Conservation (phyloP, 1,139 yeast species). For the Candida tetrigidarum region DNA sequence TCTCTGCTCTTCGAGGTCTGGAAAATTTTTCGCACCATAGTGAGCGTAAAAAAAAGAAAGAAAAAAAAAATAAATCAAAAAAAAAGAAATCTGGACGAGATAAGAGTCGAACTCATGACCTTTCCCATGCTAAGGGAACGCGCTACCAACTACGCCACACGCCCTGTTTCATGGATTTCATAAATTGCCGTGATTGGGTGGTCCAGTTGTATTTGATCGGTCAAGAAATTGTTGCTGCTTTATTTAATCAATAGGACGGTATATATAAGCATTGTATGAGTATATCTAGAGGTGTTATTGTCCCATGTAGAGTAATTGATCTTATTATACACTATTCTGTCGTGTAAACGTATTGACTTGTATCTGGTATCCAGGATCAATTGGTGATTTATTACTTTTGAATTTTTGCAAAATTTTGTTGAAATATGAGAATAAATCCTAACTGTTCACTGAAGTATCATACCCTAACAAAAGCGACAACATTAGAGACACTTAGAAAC, state of each 20-base stretch:
- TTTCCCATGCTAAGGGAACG: constrained; percentile 70
- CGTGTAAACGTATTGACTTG: no score
- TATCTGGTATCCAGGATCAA: no score
- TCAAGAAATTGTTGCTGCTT: no score
- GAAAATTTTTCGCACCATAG: constrained; percentile 6
- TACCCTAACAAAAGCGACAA: no score
- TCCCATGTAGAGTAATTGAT: no score
- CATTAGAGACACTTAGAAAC: no score
- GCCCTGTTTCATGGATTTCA: constrained; percentile 35
- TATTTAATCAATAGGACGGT: no score
- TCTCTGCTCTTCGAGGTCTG: constrained; percentile 3
- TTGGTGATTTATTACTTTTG: neutral
- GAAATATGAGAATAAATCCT: neutral
- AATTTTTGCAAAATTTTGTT: neutral
- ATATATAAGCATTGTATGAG: no score
- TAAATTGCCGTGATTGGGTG: neutral
- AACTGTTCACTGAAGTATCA: neutral
- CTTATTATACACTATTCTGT: no score
- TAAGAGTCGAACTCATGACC: constrained; percentile 73
- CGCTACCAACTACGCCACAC: constrained; percentile 78
- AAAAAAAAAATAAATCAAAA: constrained; percentile 15
- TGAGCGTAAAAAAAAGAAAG: constrained; percentile 6
- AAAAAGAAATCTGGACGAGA: constrained; percentile 59
- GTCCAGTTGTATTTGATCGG: no score
- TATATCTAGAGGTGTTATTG: no score